Evolutionary conservation across 768 basidiomycete genomes (phyloP).

Genomic region (Inosperma sp.): DNA sequence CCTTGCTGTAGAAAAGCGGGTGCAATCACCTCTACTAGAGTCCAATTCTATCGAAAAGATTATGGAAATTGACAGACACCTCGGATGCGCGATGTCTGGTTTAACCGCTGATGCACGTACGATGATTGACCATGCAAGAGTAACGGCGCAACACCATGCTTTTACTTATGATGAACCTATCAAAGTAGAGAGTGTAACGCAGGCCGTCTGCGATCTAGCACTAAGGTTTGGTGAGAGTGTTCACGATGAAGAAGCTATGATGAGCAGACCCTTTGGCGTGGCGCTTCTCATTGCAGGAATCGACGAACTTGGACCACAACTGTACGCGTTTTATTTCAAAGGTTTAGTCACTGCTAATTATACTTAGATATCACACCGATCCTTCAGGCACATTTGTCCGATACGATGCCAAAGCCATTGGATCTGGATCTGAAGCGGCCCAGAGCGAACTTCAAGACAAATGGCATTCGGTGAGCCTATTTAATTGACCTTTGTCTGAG

Average conservation of each 20-base stretch:
- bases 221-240: conserved; percentile 98
- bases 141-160: conserved; percentile 90
- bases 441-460: conserved; percentile 96
- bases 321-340: conserved; percentile 53
- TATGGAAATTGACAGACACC: conserved; percentile 97
- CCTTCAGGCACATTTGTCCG: conserved; percentile 97
- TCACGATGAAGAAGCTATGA: conserved; percentile 97
- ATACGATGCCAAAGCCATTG: conserved; percentile 98
- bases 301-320: conserved; percentile 92
- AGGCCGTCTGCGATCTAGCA: conserved; percentile 97
- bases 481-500: conserved; percentile 2
- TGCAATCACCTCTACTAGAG: conserved; percentile 94
- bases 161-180: conserved; percentile 98
- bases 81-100: conserved; percentile 97
- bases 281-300: conserved; percentile 98
- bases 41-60: conserved; percentile 97
- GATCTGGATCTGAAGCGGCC: conserved; percentile 95
- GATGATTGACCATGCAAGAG: conserved; percentile 99
- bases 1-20: conserved; percentile 97
- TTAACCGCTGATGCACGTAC: conserved; percentile 97
- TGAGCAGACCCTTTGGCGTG: conserved; percentile 99
- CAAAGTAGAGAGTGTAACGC: conserved; percentile 96
- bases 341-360: background rate
- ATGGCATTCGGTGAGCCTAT: conserved; percentile 74
- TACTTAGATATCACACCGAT: conserved; percentile 89